These are phyloP conservation scores for Suhomyces xylopsoci DNA, from an alignment of 805 yeast genomes.

Conservation along the genomic window DNA sequence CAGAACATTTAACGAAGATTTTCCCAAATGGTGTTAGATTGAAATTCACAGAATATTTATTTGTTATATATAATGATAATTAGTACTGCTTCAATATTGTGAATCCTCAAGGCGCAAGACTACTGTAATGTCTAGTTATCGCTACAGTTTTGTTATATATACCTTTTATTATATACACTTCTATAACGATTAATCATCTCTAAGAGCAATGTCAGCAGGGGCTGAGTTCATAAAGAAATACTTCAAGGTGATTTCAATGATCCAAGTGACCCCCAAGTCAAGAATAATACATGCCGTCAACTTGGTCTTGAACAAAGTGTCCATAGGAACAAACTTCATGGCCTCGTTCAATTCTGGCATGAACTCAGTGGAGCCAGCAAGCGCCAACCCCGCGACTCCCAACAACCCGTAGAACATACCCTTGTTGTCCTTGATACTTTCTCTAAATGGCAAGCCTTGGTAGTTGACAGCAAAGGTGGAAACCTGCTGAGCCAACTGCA, in stretches of 20 bases:
- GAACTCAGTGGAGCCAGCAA: conserved; percentile 91
- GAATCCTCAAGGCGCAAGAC: no score
- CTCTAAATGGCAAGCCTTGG: conserved; percentile 95
- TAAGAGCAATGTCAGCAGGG: conserved; percentile 84
- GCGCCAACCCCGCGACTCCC: conserved; percentile 85
- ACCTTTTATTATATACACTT: not conserved
- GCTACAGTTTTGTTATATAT: no score
- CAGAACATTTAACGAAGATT: no score
- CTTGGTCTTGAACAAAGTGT: conserved; percentile 64
- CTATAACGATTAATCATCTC: conserved; percentile 17
- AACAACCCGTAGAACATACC: conserved; percentile 96
- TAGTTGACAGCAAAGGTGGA: conserved; percentile 97
- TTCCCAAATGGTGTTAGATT: no score
- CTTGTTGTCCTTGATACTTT: conserved; percentile 81
- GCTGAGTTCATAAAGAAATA: conserved; percentile 83
- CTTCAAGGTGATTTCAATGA: conserved; percentile 77
- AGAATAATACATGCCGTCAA: conserved; percentile 68
- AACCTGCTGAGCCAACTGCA: conserved; percentile 94
- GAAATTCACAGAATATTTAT: no score
- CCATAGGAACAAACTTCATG: conserved; percentile 89
- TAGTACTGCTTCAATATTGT: no score
- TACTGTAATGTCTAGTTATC: no score
- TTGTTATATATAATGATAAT: no score
- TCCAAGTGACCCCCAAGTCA: conserved; percentile 77
- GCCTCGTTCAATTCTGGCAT: conserved; percentile 92